Evolutionary conservation across 352 stramenopile genomes (phyloP).

Genomic region (Hyaloperonospora arabidopsidis): DNA sequence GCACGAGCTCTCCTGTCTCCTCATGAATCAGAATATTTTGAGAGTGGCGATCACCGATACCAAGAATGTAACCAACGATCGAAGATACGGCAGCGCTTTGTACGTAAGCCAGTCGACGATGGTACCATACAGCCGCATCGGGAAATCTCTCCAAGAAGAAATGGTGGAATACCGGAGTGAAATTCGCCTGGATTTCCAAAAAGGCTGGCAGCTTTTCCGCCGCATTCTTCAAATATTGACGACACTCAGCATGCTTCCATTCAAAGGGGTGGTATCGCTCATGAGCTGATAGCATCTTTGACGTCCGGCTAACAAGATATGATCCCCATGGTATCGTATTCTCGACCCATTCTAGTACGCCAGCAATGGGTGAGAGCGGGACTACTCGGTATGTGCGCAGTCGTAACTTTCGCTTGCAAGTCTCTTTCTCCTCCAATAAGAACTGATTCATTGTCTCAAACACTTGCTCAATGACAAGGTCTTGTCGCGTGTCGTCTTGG

Average conservation of each 20-base stretch:
- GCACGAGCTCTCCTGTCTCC: constrained; percentile 95
- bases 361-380: constrained; percentile 83
- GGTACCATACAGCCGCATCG: constrained; percentile 90
- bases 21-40: constrained; percentile 98
- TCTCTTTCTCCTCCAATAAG: constrained; percentile 56
- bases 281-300: constrained; percentile 75
- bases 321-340: constrained; percentile 92
- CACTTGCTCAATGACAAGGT: constrained; percentile 86
- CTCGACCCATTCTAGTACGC: constrained; percentile 98
- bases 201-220: constrained; percentile 79
- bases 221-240: constrained; percentile 63
- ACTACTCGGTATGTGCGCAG: constrained; percentile 97
- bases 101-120: constrained; percentile 90
- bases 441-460: constrained; percentile 89
- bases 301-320: constrained; percentile 72
- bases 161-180: constrained; percentile 96
- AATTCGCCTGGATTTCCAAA: constrained; percentile 87
- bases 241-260: constrained; percentile 85
- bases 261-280: constrained; percentile 92
- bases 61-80: constrained; percentile 93
- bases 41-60: constrained; percentile 98
- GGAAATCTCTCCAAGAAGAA: constrained; percentile 98
- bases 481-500: constrained; percentile 81
- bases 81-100: constrained; percentile 93
- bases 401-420: constrained; percentile 59